A percentile compares a stretch with the other conserved stretches of the same genome.
These are phyloP conservation scores for Candida boleticola DNA, from an alignment of 805 yeast genomes.

Conservation along the genomic window DNA sequence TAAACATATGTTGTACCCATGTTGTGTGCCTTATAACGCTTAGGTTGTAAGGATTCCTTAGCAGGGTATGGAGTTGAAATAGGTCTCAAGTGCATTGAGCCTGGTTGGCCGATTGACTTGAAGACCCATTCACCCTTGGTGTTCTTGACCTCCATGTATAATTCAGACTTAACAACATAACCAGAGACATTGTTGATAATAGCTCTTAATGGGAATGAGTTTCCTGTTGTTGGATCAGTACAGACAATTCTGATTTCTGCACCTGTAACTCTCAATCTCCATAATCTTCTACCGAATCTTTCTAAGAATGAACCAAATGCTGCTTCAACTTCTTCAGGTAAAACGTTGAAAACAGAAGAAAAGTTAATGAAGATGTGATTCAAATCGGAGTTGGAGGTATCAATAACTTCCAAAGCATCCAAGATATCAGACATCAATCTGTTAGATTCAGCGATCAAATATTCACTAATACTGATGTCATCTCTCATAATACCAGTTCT, in stretches of 20 bases:
- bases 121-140: conserved; percentile 95
- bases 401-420: conserved; percentile 92
- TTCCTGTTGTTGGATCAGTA: conserved; percentile 81
- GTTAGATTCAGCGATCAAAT: conserved; percentile 93
- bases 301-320: conserved; percentile 98
- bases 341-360: conserved; percentile 90
- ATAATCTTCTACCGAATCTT: conserved; percentile 93
- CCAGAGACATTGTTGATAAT: conserved; percentile 96
- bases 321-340: conserved; percentile 94
- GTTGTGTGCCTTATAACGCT: conserved; percentile 96
- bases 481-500: conserved; percentile 94
- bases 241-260: conserved; percentile 97
- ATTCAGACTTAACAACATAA: conserved; percentile 91
- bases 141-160: conserved; percentile 92
- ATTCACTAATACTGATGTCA: conserved; percentile 89
- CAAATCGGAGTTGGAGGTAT: conserved; percentile 91
- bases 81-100: conserved; percentile 95
- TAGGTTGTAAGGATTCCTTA: conserved; percentile 97
- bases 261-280: conserved; percentile 95
- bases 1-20: conserved; percentile 98
- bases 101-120: conserved; percentile 92
- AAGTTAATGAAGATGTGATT: conserved; percentile 97
- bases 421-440: conserved; percentile 93
- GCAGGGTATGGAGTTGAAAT: conserved; percentile 96
- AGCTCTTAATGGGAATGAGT: conserved; percentile 94